These are phyloP conservation scores for Tetrahymena thermophila DNA, from an alignment of 73 alveolate genomes.

Conservation along the genomic window DNA sequence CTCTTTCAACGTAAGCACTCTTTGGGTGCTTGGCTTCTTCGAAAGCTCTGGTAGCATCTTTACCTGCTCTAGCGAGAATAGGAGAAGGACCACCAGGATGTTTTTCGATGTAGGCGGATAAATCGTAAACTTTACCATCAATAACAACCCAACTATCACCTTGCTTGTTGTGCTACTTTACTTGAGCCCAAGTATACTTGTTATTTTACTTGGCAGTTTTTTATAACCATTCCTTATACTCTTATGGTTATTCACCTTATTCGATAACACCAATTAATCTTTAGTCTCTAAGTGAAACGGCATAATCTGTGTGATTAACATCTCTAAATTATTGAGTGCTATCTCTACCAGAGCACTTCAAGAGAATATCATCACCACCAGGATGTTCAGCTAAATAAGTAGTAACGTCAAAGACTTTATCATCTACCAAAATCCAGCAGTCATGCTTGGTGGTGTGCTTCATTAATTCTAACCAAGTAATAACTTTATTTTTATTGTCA, in stretches of 20 bases:
- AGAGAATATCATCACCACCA: constrained; percentile 75
- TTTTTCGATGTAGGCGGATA: constrained; percentile 66
- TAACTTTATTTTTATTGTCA: constrained; percentile 6
- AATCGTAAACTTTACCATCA: constrained; percentile 82
- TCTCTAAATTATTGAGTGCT: constrained; percentile 16
- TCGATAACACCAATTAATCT: constrained; percentile 37
- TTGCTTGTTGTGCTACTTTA: constrained; percentile 70
- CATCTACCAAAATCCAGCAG: constrained; percentile 84
- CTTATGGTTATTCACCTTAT: constrained; percentile 16
- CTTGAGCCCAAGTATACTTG: constrained; percentile 54
- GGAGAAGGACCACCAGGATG: constrained; percentile 91
- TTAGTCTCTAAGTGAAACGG: constrained; percentile 31
- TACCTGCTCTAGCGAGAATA: constrained; percentile 34
- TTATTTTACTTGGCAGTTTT: neutral
- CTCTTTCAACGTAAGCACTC: constrained; percentile 6
- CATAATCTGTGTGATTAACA: constrained; percentile 25
- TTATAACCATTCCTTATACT: neutral
- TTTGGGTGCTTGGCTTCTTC: constrained; percentile 29
- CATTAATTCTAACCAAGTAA: constrained; percentile 71
- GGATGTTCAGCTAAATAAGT: constrained; percentile 87
- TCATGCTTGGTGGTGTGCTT: constrained; percentile 76
- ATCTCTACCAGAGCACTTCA: constrained; percentile 25
- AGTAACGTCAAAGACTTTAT: constrained; percentile 82
- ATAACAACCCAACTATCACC: constrained; percentile 86
- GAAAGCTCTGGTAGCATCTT: constrained; percentile 35